Percentiles rank a stretch among this genome's conserved stretches.
Conservation (phyloP, 2,329 filamentous ascomycete genomes). For the Didymella keratinophila region DNA sequence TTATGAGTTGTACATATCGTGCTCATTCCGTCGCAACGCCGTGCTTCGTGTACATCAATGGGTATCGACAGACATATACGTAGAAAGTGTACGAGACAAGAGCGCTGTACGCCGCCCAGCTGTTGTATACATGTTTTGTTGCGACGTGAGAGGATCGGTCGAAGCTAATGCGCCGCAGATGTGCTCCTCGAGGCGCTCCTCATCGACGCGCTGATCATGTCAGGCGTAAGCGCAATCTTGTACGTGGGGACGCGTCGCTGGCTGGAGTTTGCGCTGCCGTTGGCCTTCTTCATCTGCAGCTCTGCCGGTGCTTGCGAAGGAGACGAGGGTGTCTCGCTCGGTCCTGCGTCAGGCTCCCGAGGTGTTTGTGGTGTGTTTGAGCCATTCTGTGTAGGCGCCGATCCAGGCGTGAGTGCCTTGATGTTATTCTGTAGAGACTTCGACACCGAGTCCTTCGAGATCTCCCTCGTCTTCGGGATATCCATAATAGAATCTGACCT, state of each 20-base stretch:
- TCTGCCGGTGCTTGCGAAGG: neutral
- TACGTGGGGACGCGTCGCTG: constrained; percentile 38
- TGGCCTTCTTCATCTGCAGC: neutral
- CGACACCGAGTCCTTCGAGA: neutral
- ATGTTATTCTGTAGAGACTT: neutral
- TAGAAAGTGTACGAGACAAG: neutral
- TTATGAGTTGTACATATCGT: neutral
- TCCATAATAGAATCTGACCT: constrained; percentile 25
- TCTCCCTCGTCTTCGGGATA: neutral
- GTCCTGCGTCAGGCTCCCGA: neutral
- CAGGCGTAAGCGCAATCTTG: constrained; percentile 44
- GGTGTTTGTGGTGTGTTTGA: neutral
- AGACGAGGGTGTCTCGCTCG: neutral
- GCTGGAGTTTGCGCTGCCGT: constrained; percentile 22
- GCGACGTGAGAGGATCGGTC: too few relatives aligned
- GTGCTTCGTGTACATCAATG: neutral
- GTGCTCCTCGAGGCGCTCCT: constrained; percentile 13
- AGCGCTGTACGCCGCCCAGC: too few relatives aligned
- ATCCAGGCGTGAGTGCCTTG: neutral
- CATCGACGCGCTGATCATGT: constrained; percentile 34
- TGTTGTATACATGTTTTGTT: too few relatives aligned
- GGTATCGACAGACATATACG: constrained; percentile 3
- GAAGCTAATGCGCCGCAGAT: constrained; percentile 1
- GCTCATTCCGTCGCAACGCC: too few relatives aligned
- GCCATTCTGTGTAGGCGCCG: neutral